A percentile compares a stretch with the other conserved stretches of the same genome.
Conservation (phyloP, 352 stramenopile species). For the Phytopythium kandeliae region DNA sequence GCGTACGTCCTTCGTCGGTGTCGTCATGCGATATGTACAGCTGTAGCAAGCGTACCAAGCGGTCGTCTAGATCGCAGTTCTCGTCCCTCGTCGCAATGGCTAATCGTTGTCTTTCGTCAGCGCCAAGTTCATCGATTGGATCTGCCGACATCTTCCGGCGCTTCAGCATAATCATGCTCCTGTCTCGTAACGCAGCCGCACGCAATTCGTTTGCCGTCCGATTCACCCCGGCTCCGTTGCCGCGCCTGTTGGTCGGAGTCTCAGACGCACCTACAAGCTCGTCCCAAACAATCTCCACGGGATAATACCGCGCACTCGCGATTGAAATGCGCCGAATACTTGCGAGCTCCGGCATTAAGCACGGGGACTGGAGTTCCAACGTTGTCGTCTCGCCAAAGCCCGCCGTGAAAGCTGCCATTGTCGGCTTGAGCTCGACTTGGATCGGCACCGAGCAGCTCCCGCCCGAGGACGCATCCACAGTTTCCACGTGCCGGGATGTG, state of each 20-base stretch:
- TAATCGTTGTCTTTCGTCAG: background rate
- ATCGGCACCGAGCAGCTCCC: conserved; percentile 40
- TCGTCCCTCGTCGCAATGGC: background rate
- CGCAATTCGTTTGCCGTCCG: conserved; percentile 52
- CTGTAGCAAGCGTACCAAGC: conserved; percentile 21
- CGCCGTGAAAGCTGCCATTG: background rate
- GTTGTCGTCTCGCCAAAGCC: background rate
- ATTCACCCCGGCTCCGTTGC: background rate
- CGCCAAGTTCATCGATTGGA: conserved; percentile 5
- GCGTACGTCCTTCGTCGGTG: background rate
- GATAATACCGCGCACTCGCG: conserved; percentile 46
- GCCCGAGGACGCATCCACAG: conserved; percentile 63
- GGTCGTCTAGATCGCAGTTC: conserved; percentile 17
- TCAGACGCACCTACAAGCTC: background rate
- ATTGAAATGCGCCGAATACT: conserved; percentile 55
- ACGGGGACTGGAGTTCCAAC: conserved; percentile 42
- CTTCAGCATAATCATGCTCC: conserved; percentile 63
- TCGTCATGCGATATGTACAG: conserved; percentile 10
- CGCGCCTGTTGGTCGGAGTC: background rate
- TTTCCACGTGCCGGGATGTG: conserved; percentile 59
- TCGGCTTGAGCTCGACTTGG: conserved; percentile 27
- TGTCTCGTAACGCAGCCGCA: conserved; percentile 44
- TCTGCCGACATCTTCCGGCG: conserved; percentile 20
- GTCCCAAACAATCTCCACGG: conserved; percentile 50
- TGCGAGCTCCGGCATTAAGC: conserved; percentile 58